phyloP scores from a whole-genome alignment of 306 rosid genomes.

The Fragaria ananassa region DNA sequence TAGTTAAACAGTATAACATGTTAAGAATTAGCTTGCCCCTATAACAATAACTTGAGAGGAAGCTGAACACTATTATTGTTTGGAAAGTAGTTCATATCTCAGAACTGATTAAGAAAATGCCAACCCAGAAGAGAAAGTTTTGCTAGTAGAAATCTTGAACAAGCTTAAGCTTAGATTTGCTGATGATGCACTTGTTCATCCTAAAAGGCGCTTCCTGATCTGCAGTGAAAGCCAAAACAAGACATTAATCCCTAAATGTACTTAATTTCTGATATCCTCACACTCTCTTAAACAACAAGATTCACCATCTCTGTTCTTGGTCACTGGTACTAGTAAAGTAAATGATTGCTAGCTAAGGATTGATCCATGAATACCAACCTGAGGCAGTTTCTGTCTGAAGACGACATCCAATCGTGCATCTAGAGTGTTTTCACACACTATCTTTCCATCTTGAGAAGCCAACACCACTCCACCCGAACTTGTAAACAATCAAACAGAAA shows the following conservation, averaged over 20 bases:
- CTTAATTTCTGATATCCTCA: neutral
- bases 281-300: neutral
- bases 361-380: conserved; percentile 34
- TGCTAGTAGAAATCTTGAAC: neutral
- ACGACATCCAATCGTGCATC: conserved; percentile 54
- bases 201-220: conserved; percentile 37
- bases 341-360: neutral
- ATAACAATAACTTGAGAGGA: neutral
- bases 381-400: conserved; percentile 55
- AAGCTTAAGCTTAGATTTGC: neutral
- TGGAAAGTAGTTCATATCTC: neutral
- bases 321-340: neutral
- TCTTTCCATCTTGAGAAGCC: conserved; percentile 70
- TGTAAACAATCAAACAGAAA: conserved; percentile 11
- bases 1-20: neutral
- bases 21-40: neutral
- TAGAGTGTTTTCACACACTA: conserved; percentile 63
- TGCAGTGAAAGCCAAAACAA: conserved; percentile 8
- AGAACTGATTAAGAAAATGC: neutral
- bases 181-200: conserved; percentile 6
- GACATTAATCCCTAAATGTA: neutral
- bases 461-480: conserved; percentile 64
- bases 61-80: conserved; percentile 6
- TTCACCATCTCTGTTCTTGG: neutral
- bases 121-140: neutral